Evolutionary conservation across 805 yeast species (phyloP), one percentile per base, ranked within the genome.

Genomic region (Zygosaccharomyces siamensis): DNA sequence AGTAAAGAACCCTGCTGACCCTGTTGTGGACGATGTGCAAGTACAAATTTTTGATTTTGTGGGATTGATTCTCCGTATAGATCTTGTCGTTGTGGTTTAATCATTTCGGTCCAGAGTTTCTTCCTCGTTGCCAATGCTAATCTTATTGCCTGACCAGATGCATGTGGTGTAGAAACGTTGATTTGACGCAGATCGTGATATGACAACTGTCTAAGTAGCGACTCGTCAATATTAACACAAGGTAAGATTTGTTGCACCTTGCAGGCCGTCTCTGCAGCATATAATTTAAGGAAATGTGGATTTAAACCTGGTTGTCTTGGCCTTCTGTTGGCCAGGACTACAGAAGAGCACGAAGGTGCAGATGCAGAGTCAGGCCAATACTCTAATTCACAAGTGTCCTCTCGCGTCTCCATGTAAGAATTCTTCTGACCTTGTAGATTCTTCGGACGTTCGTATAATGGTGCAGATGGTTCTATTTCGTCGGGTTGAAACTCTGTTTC

Each of bases 71-170:
- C 66, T 21, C 70, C 68, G 49, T 56, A 66, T 2, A 60, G 53
- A 42, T 66, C 68, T 14, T 55, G 54, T 37, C 70, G 52, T 7
- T 57, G 52, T 40, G 56, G 54, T 32, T 52, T 49, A 24, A 57
- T 43, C 61, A 63, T 57, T 32, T 61, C 63, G n/a, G 61, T 54
- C 66, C 67, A 62, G 18, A 66, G 53, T 36, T 66, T 66, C 46
- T 62, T 58, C 38, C 64, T 58, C 1, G 68, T 63, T 12, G 56
- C 47, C 21, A 66, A 58, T 2, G 69, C 69, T 10, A 63, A 46
- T 46, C 62, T 61, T 21, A 64, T 59, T 12, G 57, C 62, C 16
- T 54, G 45, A 10, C 57, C 49, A 14, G 60, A 53, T 18, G 60
- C 52, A 26, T 55, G 42, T 3, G 52, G 46, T 3, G 48, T 35